Conservation (phyloP, 176 grass and related monocot species). For the Phoenix roebelenii region DNA sequence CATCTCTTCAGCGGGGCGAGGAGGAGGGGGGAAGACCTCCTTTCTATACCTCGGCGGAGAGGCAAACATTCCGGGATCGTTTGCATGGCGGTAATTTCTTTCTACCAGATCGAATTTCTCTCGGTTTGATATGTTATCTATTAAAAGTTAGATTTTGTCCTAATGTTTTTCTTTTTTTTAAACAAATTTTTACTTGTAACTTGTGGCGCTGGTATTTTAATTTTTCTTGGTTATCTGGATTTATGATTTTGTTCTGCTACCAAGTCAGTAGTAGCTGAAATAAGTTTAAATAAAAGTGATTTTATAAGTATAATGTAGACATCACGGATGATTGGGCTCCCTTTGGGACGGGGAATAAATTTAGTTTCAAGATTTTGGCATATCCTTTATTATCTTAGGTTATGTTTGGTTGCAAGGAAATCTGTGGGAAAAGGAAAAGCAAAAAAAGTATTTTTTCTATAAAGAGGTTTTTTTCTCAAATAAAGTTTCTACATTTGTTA, state of each 20-base stretch:
- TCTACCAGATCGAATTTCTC: not conserved
- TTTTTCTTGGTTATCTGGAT: not conserved
- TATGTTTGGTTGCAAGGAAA: no score
- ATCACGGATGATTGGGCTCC: no score
- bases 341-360: no score
- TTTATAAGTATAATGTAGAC: not conserved
- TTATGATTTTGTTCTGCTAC: not conserved
- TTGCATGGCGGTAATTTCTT: conserved; percentile 67
- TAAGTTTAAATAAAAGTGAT: not conserved
- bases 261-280: not conserved
- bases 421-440: no score
- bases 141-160: not conserved
- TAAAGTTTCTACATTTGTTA: no score
- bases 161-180: not conserved
- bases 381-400: no score
- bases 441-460: no score
- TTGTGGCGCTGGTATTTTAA: not conserved
- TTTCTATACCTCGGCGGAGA: conserved; percentile 25
- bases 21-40: not conserved
- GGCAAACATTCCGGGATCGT: conserved; percentile 29
- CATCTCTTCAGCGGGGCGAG: not conserved
- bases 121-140: not conserved
- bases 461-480: no score
- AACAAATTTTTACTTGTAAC: not conserved
- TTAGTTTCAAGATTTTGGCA: no score